Percentiles rank a stretch among this genome's conserved stretches.
Evolutionary conservation across 768 basidiomycete species (phyloP).

Genomic region (Psilocybe cyanescens): DNA sequence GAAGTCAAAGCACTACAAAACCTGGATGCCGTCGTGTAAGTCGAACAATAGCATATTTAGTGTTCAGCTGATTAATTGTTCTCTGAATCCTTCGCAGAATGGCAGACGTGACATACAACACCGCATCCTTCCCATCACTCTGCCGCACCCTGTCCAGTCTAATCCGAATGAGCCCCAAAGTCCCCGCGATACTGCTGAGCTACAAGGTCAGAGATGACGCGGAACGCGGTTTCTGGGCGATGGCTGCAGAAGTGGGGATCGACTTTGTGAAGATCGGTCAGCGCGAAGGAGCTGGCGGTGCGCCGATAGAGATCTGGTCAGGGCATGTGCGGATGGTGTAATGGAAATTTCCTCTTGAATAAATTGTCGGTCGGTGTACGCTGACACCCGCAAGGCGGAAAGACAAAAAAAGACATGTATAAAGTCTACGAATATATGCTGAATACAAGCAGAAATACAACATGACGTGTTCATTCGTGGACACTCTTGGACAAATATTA

Average conservation of each 20-base stretch:
- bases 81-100: constrained; percentile 52
- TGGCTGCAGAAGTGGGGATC: constrained; percentile 56
- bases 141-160: constrained; percentile 66
- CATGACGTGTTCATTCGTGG: constrained; percentile 11
- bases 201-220: constrained; percentile 86
- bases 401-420: background rate
- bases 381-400: background rate
- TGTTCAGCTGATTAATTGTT: too few species aligned
- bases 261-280: constrained; percentile 58
- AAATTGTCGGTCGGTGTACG: background rate
- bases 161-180: constrained; percentile 34
- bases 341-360: background rate
- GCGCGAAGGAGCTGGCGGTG: constrained; percentile 61
- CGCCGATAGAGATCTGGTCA: constrained; percentile 72
- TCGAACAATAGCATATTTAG: constrained; percentile 11
- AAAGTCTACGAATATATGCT: background rate
- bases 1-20: constrained; percentile 38
- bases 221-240: constrained; percentile 77
- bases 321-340: background rate
- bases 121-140: constrained; percentile 79
- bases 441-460: background rate
- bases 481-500: background rate
- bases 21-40: constrained; percentile 75
- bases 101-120: constrained; percentile 95
- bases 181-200: constrained; percentile 64